These are phyloP conservation scores for Sutorius eximius DNA, from an alignment of 1,284 basidiomycete genomes.

Conservation along the genomic window DNA sequence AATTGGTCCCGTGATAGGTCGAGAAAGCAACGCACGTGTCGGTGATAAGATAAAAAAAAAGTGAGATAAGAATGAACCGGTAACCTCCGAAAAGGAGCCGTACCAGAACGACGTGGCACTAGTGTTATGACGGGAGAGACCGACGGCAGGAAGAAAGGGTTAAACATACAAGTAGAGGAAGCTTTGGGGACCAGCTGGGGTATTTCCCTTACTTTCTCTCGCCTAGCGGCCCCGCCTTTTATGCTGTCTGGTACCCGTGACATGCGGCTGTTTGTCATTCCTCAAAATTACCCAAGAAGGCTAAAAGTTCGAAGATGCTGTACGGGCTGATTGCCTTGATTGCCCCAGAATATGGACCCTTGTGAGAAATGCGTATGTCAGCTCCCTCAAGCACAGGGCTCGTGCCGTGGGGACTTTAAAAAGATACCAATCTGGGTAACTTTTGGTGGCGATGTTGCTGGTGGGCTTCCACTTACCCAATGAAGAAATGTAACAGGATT, in stretches of 20 bases:
- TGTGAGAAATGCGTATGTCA: conserved; percentile 34
- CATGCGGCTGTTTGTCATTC: conserved; percentile 18
- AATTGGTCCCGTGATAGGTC: conserved; percentile 15
- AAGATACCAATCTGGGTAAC: conserved; percentile 28
- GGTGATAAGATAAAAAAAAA: conserved; percentile 25
- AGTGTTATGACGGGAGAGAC: background rate
- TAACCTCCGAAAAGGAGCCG: conserved; percentile 14
- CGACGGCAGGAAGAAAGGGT: background rate
- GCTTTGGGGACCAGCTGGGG: conserved; percentile 8
- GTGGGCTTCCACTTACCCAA: conserved; percentile 14
- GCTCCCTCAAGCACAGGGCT: conserved; percentile 18
- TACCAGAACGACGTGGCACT: conserved; percentile 2
- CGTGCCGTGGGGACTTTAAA: conserved; percentile 1
- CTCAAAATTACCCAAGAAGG: conserved; percentile 29
- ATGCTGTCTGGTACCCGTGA: conserved; percentile 12
- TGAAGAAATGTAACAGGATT: conserved; percentile 26
- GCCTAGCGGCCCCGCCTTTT: conserved; percentile 25
- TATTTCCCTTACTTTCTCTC: conserved; percentile 7
- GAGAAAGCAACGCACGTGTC: background rate
- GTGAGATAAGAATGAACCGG: conserved; percentile 21
- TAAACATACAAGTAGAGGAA: conserved; percentile 11
- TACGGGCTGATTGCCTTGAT: conserved; percentile 20
- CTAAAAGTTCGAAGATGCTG: conserved; percentile 23
- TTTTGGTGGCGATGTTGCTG: conserved; percentile 19
- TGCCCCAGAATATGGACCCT: conserved; percentile 22